Evolutionary conservation across 1,284 basidiomycete genomes (phyloP).

Genomic region (Moniliophthora roreri): DNA sequence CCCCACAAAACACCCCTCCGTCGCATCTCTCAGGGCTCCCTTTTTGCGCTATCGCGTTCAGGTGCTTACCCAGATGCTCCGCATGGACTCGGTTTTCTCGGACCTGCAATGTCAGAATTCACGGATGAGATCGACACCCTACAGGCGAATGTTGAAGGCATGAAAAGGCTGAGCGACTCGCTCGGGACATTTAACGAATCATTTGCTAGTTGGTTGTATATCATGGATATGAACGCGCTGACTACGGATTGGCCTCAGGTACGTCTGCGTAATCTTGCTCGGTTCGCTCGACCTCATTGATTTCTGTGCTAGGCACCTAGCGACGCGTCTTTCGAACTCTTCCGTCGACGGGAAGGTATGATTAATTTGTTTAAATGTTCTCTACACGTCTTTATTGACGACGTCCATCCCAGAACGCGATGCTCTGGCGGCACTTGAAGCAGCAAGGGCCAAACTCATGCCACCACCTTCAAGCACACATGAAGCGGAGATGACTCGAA

Average conservation of each 20-base stretch:
- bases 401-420: slow-evolving; percentile 40
- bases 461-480: slow-evolving; percentile 8
- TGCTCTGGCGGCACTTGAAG: slow-evolving; percentile 38
- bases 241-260: slow-evolving; percentile 92
- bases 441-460: slow-evolving; percentile 23
- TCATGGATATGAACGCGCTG: slow-evolving; percentile 92
- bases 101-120: slow-evolving; percentile 82
- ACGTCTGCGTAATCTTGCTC: slow-evolving; percentile 20
- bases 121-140: slow-evolving; percentile 85
- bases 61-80: slow-evolving; percentile 69
- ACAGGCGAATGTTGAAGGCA: slow-evolving; percentile 71
- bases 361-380: neutral
- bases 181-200: slow-evolving; percentile 89
- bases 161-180: slow-evolving; percentile 73
- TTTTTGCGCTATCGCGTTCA: slow-evolving; percentile 81
- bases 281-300: neutral
- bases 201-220: slow-evolving; percentile 90
- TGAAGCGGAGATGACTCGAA: slow-evolving; percentile 35
- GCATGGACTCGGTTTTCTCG: slow-evolving; percentile 84
- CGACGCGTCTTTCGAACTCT: slow-evolving; percentile 58
- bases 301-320: slow-evolving; percentile 54
- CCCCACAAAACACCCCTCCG: slow-evolving; percentile 77
- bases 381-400: slow-evolving; percentile 3
- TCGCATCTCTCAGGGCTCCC: slow-evolving; percentile 88
- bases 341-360: slow-evolving; percentile 61